Percentiles rank a stretch among this genome's conserved stretches.
phyloP scores from a whole-genome alignment of 2,329 filamentous ascomycete species.

The Diaporthe nobilis region DNA sequence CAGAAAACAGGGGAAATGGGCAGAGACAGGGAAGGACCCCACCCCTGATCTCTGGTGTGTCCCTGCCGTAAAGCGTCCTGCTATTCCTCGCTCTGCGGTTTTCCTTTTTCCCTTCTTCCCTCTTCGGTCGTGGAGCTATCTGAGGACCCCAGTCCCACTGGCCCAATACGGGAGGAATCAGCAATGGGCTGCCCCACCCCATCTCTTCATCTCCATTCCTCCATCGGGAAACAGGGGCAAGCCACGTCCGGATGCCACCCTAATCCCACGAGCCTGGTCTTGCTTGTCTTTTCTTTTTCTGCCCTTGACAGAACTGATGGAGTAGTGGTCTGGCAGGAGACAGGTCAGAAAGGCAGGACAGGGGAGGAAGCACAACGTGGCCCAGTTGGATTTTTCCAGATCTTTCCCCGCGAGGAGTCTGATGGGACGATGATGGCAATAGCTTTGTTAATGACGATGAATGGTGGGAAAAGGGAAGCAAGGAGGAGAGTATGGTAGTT shows the following conservation, averaged over 20 bases:
- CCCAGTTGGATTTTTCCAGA: constrained; percentile 1
- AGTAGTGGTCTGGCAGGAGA: not conserved
- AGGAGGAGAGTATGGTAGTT: not conserved
- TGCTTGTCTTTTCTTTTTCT: not conserved
- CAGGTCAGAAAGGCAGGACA: not conserved
- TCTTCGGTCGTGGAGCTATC: not conserved
- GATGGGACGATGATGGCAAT: not conserved
- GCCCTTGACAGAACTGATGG: not conserved
- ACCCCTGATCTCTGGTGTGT: not conserved
- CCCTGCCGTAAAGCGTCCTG: not conserved
- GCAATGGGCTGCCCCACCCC: not conserved
- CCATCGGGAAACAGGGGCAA: not conserved
- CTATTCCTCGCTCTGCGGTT: not conserved
- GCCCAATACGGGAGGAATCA: constrained; percentile 6
- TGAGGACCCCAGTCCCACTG: not conserved
- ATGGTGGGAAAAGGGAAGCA: not conserved
- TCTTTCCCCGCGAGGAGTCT: not conserved
- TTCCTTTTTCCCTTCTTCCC: not conserved
- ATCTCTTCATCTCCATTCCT: not conserved
- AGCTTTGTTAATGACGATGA: not conserved
- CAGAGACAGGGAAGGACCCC: constrained; percentile 4
- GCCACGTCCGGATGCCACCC: not conserved
- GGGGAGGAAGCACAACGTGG: constrained; percentile 19
- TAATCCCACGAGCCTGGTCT: not conserved
- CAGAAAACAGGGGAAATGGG: constrained; percentile 7